These are phyloP conservation scores for Ceratocystis alfenasii DNA, from an alignment of 2,329 filamentous ascomycete genomes.

Conservation along the genomic window DNA sequence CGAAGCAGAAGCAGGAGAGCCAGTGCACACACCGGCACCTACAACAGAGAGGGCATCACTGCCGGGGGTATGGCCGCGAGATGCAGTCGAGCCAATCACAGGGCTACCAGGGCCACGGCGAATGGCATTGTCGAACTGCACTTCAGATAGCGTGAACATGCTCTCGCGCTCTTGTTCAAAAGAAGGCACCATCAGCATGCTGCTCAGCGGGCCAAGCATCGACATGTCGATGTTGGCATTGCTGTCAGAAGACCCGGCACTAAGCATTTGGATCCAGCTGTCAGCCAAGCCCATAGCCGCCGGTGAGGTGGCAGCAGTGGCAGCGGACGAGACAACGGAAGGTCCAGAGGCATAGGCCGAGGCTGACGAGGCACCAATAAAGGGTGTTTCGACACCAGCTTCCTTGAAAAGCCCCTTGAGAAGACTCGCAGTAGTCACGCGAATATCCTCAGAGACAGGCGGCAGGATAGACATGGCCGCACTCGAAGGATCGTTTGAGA, in stretches of 20 bases:
- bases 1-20: conserved; percentile 22
- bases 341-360: conserved; percentile 11
- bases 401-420: conserved; percentile 75
- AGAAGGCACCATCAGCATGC: conserved; percentile 59
- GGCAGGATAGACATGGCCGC: conserved; percentile 53
- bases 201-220: conserved; percentile 53
- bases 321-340: background rate
- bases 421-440: conserved; percentile 63
- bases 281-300: conserved; percentile 26
- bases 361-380: conserved; percentile 8
- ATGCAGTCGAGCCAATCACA: conserved; percentile 44
- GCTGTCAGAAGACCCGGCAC: background rate
- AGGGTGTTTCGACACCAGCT: conserved; percentile 45
- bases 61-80: background rate
- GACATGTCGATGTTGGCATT: conserved; percentile 40
- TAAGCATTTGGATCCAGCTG: conserved; percentile 26
- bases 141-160: conserved; percentile 71
- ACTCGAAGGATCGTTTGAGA: conserved; percentile 61
- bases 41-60: background rate
- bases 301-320: conserved; percentile 13
- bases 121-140: conserved; percentile 58
- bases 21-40: conserved; percentile 28
- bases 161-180: conserved; percentile 81
- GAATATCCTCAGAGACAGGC: conserved; percentile 67
- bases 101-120: conserved; percentile 47